Evolutionary conservation across 495 filamentous ascomycete species (phyloP).

Genomic region (Xylaria grammica): DNA sequence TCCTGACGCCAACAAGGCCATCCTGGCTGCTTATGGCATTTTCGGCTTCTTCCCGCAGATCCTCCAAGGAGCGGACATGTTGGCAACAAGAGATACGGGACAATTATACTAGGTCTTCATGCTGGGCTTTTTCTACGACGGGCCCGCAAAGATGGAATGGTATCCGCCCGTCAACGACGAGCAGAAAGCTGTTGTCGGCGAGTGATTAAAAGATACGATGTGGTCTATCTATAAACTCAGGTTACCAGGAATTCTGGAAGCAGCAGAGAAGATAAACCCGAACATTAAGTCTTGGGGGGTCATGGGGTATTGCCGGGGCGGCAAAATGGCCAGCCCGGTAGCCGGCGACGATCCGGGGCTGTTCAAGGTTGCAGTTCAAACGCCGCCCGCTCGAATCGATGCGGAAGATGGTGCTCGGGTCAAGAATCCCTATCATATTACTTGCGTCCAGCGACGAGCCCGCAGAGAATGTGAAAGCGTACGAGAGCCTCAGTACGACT

Average conservation of each 20-base stretch:
- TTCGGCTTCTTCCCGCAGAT: slow-evolving; percentile 63
- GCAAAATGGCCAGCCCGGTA: slow-evolving; percentile 32
- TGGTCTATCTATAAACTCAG: slow-evolving; percentile 25
- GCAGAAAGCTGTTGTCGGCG: slow-evolving; percentile 23
- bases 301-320: slow-evolving; percentile 39
- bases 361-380: slow-evolving; percentile 28
- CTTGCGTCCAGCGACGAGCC: slow-evolving; percentile 59
- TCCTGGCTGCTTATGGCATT: slow-evolving; percentile 62
- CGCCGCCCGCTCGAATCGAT: slow-evolving; percentile 27
- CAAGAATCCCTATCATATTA: slow-evolving; percentile 53
- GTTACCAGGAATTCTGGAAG: slow-evolving; percentile 22
- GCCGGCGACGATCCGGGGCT: slow-evolving; percentile 17
- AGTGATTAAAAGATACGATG: slow-evolving; percentile 18
- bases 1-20: slow-evolving; percentile 55
- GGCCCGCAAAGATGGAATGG: slow-evolving; percentile 38
- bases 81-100: slow-evolving; percentile 50
- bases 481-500: slow-evolving; percentile 61
- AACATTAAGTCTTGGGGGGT: slow-evolving; percentile 30
- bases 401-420: slow-evolving; percentile 47
- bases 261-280: slow-evolving; percentile 24
- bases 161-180: slow-evolving; percentile 28
- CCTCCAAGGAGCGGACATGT: slow-evolving; percentile 63
- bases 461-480: slow-evolving; percentile 58
- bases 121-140: slow-evolving; percentile 63
- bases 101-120: slow-evolving; percentile 60